phyloP scores from a whole-genome alignment of 805 yeast genomes.

The Myxozyma nipponensis region DNA sequence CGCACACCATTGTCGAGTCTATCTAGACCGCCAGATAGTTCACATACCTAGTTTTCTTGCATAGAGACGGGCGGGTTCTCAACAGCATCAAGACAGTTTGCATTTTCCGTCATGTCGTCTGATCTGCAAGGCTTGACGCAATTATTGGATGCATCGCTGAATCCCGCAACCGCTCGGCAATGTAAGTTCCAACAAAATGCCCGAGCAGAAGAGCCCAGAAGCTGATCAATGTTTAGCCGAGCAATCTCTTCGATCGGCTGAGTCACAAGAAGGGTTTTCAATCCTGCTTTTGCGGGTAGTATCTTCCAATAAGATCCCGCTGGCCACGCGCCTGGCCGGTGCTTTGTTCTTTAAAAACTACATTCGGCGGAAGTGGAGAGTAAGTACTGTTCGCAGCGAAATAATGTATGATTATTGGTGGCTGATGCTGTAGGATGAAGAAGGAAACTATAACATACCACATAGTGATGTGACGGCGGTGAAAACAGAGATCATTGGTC shows the following conservation, averaged over 20 bases:
- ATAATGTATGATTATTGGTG: neutral
- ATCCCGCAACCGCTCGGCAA: slow-evolving; percentile 26
- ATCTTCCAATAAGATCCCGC: slow-evolving; percentile 52
- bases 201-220: neutral
- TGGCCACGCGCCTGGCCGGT: slow-evolving; percentile 72
- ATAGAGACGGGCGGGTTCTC: no score
- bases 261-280: slow-evolving; percentile 68
- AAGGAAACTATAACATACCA: slow-evolving; percentile 69
- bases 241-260: slow-evolving; percentile 56
- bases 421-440: slow-evolving; percentile 50
- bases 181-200: slow-evolving; percentile 9
- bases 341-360: slow-evolving; percentile 88
- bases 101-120: neutral
- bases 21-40: no score
- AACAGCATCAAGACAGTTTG: no score
- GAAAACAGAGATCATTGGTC: slow-evolving; percentile 71
- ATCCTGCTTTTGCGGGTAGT: slow-evolving; percentile 71
- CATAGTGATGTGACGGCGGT: slow-evolving; percentile 59
- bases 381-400: slow-evolving; percentile 3
- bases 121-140: slow-evolving; percentile 14
- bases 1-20: no score
- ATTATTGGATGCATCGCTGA: slow-evolving; percentile 22
- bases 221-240: slow-evolving; percentile 42
- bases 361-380: slow-evolving; percentile 70
- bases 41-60: no score